Evolutionary conservation across 192 early-diverging fungal species (phyloP).

Genomic region (Spizellomyces punctatus): DNA sequence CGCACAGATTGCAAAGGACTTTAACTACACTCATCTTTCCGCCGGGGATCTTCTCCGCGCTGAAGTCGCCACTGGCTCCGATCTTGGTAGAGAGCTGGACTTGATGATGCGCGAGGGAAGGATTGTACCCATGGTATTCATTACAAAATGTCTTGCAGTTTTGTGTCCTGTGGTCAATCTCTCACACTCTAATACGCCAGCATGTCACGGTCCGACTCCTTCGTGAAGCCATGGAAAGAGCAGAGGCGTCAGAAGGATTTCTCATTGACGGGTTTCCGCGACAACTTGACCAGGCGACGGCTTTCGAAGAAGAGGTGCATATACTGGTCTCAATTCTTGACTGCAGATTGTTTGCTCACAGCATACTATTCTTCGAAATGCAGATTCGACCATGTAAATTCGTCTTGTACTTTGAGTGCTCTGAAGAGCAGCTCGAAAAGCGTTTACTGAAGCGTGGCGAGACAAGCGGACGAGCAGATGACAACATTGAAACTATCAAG

Average conservation of each 20-base stretch:
- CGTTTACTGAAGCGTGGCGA: slow-evolving; percentile 89
- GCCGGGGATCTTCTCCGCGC: slow-evolving; percentile 94
- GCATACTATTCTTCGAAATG: background rate
- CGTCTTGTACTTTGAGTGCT: slow-evolving; percentile 90
- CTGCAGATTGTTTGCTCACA: background rate
- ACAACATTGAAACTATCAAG: slow-evolving; percentile 91
- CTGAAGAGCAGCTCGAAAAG: slow-evolving; percentile 78
- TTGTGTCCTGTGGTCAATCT: background rate
- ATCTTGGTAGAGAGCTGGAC: slow-evolving; percentile 77
- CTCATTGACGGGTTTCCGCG: slow-evolving; percentile 72
- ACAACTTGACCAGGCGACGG: slow-evolving; percentile 56
- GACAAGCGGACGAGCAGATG: slow-evolving; percentile 89
- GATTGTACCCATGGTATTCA: slow-evolving; percentile 83
- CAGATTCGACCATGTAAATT: slow-evolving; percentile 70
- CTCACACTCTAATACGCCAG: background rate
- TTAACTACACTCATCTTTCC: slow-evolving; percentile 89
- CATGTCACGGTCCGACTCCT: slow-evolving; percentile 25
- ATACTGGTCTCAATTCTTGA: background rate
- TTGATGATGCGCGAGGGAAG: slow-evolving; percentile 89
- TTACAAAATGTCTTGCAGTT: no score
- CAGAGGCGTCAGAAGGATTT: slow-evolving; percentile 35
- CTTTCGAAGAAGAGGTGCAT: slow-evolving; percentile 48
- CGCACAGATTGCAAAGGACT: slow-evolving; percentile 79
- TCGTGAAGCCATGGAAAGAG: background rate
- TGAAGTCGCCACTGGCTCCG: slow-evolving; percentile 67